Evolutionary conservation across 768 basidiomycete genomes (phyloP).

Genomic region (Mrakia blollopis): DNA sequence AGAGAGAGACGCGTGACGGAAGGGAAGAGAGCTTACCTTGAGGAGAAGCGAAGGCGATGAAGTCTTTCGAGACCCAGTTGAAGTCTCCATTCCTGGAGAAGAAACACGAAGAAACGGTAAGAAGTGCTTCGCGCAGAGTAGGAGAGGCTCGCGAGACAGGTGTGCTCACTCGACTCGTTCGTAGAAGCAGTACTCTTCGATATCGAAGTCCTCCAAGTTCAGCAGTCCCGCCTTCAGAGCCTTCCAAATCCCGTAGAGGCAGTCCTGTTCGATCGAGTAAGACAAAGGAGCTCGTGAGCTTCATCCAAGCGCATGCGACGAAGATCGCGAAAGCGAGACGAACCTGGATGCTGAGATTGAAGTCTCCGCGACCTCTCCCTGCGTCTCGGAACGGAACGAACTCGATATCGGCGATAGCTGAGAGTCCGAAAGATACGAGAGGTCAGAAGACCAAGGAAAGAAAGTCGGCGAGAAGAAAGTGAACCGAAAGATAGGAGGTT

Average conservation of each 20-base stretch:
- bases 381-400: constrained; percentile 96
- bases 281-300: not conserved
- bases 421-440: not conserved
- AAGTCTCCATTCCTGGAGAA: constrained; percentile 80
- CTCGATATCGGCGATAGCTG: constrained; percentile 74
- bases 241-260: constrained; percentile 84
- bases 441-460: not conserved
- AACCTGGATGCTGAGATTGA: constrained; percentile 88
- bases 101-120: not conserved
- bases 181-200: constrained; percentile 55
- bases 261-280: constrained; percentile 55
- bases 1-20: constrained; percentile 20
- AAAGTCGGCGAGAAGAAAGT: too few species aligned
- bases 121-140: not conserved
- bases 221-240: constrained; percentile 43
- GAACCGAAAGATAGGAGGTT: too few species aligned
- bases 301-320: not conserved
- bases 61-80: constrained; percentile 59
- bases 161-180: constrained; percentile 2
- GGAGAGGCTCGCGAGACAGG: not conserved
- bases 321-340: constrained; percentile 47
- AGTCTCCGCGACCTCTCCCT: constrained; percentile 84
- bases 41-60: constrained; percentile 85
- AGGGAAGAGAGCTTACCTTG: constrained; percentile 50
- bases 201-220: constrained; percentile 58